Conservation (phyloP, 805 yeast species). For the Monosporozyma solicola region DNA sequence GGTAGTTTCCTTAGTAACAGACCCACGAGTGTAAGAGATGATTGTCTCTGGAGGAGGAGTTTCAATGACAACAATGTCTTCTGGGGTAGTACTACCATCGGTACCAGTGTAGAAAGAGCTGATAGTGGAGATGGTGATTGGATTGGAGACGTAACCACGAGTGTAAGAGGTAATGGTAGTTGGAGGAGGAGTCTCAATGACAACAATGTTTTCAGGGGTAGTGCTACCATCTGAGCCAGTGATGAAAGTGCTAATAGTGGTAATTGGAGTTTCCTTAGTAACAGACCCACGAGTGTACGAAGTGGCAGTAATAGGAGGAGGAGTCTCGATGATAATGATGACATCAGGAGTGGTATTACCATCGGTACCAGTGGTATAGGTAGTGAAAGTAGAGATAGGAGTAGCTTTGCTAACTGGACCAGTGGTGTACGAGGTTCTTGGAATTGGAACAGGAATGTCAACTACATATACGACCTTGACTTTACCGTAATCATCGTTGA, state of each 20-base stretch:
- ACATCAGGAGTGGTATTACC: constrained; percentile 1
- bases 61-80: constrained; percentile 1
- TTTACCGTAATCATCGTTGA: neutral
- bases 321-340: constrained; percentile 2
- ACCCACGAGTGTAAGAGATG: neutral
- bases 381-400: neutral
- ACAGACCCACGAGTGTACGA: neutral
- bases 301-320: neutral
- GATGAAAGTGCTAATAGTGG: neutral
- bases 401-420: neutral
- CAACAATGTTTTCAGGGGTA: constrained; percentile 2
- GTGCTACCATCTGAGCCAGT: constrained; percentile 1
- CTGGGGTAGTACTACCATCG: constrained; percentile 2
- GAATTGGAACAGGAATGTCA: neutral
- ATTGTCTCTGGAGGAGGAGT: constrained; percentile 1
- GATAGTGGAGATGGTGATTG: neutral
- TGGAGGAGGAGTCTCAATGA: neutral
- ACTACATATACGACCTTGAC: neutral
- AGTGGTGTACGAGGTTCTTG: neutral
- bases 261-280: neutral
- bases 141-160: neutral
- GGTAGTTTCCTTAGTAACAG: neutral
- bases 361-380: neutral
- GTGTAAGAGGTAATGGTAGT: neutral
- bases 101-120: neutral